Base-by-base conservation (phyloP, 805 yeast species). In the Candida ulmi region DNA sequence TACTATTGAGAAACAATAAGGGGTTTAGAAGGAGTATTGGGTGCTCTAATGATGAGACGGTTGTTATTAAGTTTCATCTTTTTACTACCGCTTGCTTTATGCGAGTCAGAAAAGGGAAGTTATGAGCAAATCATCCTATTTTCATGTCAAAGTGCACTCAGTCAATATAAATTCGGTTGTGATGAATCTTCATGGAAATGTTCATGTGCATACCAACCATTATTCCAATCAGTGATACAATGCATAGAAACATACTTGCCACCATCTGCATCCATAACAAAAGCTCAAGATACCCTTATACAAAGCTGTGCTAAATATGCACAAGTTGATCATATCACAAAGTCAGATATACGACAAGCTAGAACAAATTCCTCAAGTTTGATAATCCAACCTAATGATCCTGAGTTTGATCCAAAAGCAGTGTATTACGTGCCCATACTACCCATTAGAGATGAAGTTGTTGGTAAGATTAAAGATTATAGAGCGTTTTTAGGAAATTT, bases 401-500 rank as follows among this genome's bases (percentile, higher is more conserved):
- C 42, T 11, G 24, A 25, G 17, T 35, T 31, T 16, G 28, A 29
- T 13, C 1, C 5, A 6, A 15, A 19, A 13, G 43, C 37, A 1
- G 13, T 32, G 3, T 38, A 41, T 4, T 44, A 44, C 34, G 35
- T 33, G 0, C 58, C 58, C 2, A 39, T 54, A 1, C 38, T 51
- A 9, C 48, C 49, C 0, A 12, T 33, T 9, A 31, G 23, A 19
- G 28, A 38, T 1, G 37, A 36, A 1, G 47, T 51, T 4, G n/a
- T 28, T 0, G 35, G 43, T 8, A 44, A 35, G 30, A 36, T 52
- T 6, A 38, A 45, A 31, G 59, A 54, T 36, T 52, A 51, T 24
- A 40, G 41, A 12, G 55, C 57, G 9, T 54, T 54, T 24, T 36
- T 54, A 31, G 54, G 55, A 1, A 54, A 54, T 30, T 44, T 47